Evolutionary conservation across 768 basidiomycete species (phyloP).

Genomic region (Tylopilus rubrobrunneus): DNA sequence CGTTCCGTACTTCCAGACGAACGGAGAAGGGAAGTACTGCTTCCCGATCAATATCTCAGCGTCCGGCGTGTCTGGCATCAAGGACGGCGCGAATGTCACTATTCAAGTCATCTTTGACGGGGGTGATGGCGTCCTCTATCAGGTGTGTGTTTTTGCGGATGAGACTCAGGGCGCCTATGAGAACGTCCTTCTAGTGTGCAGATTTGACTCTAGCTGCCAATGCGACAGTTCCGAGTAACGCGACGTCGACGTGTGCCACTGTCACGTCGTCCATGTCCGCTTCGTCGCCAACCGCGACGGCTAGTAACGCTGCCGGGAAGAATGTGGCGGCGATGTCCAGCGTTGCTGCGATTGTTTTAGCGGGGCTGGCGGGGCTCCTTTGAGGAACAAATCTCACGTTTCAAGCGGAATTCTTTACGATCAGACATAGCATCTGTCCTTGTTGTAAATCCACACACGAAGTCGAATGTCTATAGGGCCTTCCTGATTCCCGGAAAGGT

Average conservation of each 20-base stretch:
- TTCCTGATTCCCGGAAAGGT: too few species aligned
- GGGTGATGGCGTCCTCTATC: conserved; percentile 73
- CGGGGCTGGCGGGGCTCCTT: conserved; percentile 6
- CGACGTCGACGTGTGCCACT: conserved; percentile 33
- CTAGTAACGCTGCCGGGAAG: conserved; percentile 15
- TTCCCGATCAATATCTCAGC: conserved; percentile 57
- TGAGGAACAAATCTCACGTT: conserved; percentile 10
- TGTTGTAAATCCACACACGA: too few species aligned
- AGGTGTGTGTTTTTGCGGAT: conserved; percentile 37
- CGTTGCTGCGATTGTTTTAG: conserved; percentile 8
- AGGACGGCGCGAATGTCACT: conserved; percentile 69
- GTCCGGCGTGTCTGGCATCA: conserved; percentile 46
- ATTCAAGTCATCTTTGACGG: conserved; percentile 61
- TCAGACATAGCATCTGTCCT: too few species aligned
- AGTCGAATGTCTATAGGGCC: too few species aligned
- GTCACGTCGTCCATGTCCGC: conserved; percentile 20
- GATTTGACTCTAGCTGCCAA: conserved; percentile 57
- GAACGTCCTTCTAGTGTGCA: background rate
- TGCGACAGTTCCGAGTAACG: conserved; percentile 43
- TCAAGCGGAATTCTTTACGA: too few species aligned
- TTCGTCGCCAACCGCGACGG: conserved; percentile 16
- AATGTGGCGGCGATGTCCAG: conserved; percentile 7
- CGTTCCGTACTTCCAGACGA: conserved; percentile 46
- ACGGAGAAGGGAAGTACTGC: conserved; percentile 46
- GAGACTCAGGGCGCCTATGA: too few species aligned